A percentile compares a stretch with the other conserved stretches of the same genome.
Conservation (phyloP, 225 moss, liverwort and hornwort genomes). For the Sphagnum contortum region DNA sequence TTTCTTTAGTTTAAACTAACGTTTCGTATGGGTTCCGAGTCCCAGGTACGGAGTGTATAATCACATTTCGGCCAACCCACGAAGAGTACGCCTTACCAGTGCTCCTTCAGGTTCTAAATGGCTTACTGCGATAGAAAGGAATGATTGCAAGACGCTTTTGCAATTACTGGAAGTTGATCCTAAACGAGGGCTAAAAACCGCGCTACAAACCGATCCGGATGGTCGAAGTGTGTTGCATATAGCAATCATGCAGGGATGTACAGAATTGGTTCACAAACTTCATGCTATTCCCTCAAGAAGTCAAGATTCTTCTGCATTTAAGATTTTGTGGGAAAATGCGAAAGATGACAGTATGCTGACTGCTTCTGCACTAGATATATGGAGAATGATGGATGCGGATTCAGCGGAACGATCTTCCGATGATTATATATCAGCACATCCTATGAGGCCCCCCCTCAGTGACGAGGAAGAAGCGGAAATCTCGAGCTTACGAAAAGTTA, state of each 20-base stretch:
- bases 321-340: conserved; percentile 4
- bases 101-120: not conserved
- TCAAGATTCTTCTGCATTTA: not conserved
- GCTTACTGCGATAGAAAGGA: conserved; percentile 3
- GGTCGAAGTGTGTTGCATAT: conserved; percentile 25
- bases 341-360: conserved; percentile 17
- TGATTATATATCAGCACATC: not conserved
- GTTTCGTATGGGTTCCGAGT: no score
- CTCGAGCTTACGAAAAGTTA: not conserved
- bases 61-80: no score
- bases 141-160: conserved; percentile 1
- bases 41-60: no score
- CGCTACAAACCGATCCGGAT: conserved; percentile 1
- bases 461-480: not conserved
- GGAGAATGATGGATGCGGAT: conserved; percentile 24
- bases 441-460: not conserved
- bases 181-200: not conserved
- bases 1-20: no score
- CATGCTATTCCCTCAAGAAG: no score
- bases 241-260: conserved; percentile 27
- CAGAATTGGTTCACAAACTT: conserved; percentile 4
- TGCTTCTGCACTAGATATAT: conserved; percentile 17
- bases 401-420: not conserved
- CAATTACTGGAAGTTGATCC: conserved; percentile 1
- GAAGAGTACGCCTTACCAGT: no score